Conservation (phyloP, 192 early-diverging fungal species). For the Helicostylum pulchrum region DNA sequence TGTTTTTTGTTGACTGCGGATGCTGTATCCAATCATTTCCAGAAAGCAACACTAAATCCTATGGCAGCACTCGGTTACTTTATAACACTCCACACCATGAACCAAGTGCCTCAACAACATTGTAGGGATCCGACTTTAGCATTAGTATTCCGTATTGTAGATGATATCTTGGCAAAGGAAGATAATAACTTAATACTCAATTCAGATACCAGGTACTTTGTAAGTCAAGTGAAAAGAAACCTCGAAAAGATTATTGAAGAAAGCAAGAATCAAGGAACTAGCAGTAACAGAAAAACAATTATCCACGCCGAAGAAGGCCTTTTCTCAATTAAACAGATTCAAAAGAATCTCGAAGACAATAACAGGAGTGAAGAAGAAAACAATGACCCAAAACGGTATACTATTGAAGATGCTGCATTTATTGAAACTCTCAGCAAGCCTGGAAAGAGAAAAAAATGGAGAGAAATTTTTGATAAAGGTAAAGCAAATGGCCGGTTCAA, state of each 20-base stretch:
- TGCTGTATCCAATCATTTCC: constrained; percentile 15
- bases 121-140: constrained; percentile 6
- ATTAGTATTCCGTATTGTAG: constrained; percentile 3
- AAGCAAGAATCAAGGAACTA: constrained; percentile 2
- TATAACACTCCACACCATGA: not conserved
- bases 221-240: constrained; percentile 8
- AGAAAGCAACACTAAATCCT: constrained; percentile 7
- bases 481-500: constrained; percentile 9
- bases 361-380: too few species aligned
- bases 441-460: constrained; percentile 17
- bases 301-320: constrained; percentile 11
- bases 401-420: constrained; percentile 5
- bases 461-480: constrained; percentile 12
- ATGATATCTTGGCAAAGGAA: constrained; percentile 3
- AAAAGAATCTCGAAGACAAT: too few species aligned
- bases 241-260: constrained; percentile 15
- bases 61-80: constrained; percentile 16
- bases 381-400: too few species aligned
- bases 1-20: constrained; percentile 2
- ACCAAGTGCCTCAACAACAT: constrained; percentile 12
- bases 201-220: constrained; percentile 7
- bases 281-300: not conserved
- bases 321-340: not conserved
- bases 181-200: constrained; percentile 9
- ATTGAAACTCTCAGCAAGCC: constrained; percentile 2